Evolutionary conservation across 73 alveolate genomes (phyloP).

Genomic region (Durusdinium trenchii): DNA sequence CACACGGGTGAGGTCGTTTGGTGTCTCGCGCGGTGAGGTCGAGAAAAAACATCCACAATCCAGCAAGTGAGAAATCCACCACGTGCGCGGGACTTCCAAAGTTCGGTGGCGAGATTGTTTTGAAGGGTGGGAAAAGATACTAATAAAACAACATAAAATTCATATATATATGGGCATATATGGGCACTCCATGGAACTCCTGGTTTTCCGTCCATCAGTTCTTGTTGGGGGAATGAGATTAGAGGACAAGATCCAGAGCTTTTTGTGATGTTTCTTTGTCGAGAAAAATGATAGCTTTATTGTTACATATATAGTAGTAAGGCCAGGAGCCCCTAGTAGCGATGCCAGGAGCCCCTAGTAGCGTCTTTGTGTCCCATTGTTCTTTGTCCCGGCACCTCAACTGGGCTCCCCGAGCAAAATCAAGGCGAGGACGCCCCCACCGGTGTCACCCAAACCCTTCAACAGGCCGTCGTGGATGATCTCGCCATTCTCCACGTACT

Average conservation of each 20-base stretch:
- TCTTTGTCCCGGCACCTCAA: background rate
- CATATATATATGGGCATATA: no score
- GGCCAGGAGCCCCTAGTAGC: background rate
- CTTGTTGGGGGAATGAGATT: no score
- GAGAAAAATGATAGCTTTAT: background rate
- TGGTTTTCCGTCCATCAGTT: no score
- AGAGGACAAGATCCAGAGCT: no score
- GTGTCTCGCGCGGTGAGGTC: background rate
- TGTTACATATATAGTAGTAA: background rate
- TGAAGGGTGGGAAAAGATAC: no score
- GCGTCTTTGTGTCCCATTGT: background rate
- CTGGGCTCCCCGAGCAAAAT: background rate
- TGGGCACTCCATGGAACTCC: no score
- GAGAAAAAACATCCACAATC: background rate
- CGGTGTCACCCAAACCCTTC: conserved; percentile 41
- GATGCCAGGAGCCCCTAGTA: background rate
- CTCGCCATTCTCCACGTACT: conserved; percentile 50
- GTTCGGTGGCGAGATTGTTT: background rate
- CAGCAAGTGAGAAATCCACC: background rate
- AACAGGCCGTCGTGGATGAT: conserved; percentile 6
- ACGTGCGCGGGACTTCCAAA: background rate
- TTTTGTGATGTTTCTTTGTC: no score
- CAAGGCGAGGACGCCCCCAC: conserved; percentile 59
- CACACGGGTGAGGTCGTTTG: background rate
- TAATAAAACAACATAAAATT: no score